phyloP scores from a whole-genome alignment of 208 protist genomes.

The Acanthamoeba healyi region DNA sequence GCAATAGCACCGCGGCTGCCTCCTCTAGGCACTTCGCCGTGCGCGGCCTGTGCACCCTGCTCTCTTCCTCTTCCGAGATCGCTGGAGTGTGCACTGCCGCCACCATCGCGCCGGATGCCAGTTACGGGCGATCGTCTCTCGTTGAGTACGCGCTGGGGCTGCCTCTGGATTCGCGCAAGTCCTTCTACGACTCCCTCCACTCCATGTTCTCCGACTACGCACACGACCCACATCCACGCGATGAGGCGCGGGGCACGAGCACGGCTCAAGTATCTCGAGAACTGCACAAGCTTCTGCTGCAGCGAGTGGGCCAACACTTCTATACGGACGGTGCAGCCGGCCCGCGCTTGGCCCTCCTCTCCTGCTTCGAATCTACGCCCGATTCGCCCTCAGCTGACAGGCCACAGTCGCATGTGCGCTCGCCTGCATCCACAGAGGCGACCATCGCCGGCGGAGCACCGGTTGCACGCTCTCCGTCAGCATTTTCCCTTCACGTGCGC shows the following conservation, averaged over 20 bases:
- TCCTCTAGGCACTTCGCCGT: background rate
- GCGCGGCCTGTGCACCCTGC: background rate
- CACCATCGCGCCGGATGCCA: background rate
- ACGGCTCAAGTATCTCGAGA: background rate
- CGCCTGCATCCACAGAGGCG: too few species aligned
- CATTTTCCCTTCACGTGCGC: background rate
- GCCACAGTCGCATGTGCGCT: too few species aligned
- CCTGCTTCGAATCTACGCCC: background rate
- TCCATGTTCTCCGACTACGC: background rate
- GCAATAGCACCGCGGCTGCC: background rate
- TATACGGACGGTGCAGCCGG: background rate
- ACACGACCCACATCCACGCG: too few species aligned
- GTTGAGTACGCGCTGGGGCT: background rate
- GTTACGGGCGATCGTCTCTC: background rate
- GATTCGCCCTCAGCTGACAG: too few species aligned
- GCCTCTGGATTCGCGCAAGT: background rate
- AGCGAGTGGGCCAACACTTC: background rate
- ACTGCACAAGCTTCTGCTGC: background rate
- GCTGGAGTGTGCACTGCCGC: background rate
- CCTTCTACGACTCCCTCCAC: constrained; percentile 10
- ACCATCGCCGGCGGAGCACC: background rate
- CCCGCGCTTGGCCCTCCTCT: background rate
- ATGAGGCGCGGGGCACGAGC: too few species aligned
- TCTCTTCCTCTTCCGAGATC: background rate
- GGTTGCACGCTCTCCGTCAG: background rate